Evolutionary conservation across 805 yeast species (phyloP).

Genomic region (Ascoidea rubescens): DNA sequence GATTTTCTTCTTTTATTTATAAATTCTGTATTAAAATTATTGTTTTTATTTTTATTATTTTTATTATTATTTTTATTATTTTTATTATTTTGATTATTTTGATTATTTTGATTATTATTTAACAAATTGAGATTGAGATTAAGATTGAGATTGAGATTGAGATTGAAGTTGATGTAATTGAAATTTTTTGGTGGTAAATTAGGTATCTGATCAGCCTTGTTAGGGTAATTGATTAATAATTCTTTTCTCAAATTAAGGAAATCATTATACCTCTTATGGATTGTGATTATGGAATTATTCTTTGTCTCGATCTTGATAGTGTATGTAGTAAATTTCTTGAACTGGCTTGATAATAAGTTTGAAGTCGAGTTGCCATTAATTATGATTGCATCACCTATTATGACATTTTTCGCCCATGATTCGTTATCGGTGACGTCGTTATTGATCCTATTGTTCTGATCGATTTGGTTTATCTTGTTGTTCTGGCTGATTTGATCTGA

Average conservation of each 20-base stretch:
- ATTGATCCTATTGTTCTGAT: no score
- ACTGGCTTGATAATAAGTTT: background rate
- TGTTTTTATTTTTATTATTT: background rate
- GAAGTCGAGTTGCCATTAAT: slow-evolving; percentile 5
- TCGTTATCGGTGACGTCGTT: no score
- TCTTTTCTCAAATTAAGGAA: slow-evolving; percentile 6
- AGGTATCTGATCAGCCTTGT: slow-evolving; percentile 5
- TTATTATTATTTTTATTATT: no score
- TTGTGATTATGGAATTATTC: slow-evolving; percentile 3
- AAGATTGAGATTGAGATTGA: no score
- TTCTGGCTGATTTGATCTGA: no score
- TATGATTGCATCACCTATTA: slow-evolving; percentile 10
- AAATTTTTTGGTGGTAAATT: slow-evolving; percentile 7
- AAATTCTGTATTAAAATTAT: slow-evolving; percentile 6
- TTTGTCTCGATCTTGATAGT: slow-evolving; percentile 8
- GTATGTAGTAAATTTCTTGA: slow-evolving; percentile 7
- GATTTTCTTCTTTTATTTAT: slow-evolving; percentile 7
- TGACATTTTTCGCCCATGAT: slow-evolving; percentile 7
- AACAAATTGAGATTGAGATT: no score
- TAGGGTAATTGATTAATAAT: slow-evolving; percentile 7
- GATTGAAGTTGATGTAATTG: background rate
- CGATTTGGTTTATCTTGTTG: no score
- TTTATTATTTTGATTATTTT: no score
- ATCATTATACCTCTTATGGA: slow-evolving; percentile 10
- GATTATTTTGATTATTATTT: no score